Evolutionary conservation across 148 eudicot species (phyloP), one percentile per base, ranked within the genome.

Genomic region (Drosera capensis): DNA sequence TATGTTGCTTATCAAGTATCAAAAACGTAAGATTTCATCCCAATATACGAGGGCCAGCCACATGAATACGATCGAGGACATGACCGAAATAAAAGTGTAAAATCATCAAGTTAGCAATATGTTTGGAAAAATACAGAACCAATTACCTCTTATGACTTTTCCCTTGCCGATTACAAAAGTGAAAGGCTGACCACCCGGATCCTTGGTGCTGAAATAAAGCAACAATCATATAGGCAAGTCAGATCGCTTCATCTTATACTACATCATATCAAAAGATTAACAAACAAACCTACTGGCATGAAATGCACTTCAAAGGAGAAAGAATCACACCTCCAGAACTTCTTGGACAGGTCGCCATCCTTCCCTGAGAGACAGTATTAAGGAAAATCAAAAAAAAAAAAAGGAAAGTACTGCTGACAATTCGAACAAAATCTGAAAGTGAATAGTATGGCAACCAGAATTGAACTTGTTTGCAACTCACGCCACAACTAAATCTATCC

Each of bases 131-230:
- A 3, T 15, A 13, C 41, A 3, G n/a, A 39, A 17, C 14, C 37
- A 20, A 31, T 29, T 66, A 83, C 96, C 96, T 83, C 80, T 88
- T n/a, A 83, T 74, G 55, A 83, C 94, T 2, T 66, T 55, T 21
- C 92, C 86, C 57, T 62, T 50, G 50, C 96, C 96, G 54, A 88
- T 71, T 36, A 72, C 63, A 41, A 88, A 88, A 42, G 79, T 20
- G 70, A 88, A 88, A 6, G 94, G 83, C 66, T 70, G 21, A 56
- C 80, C 80, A 26, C 94, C 96, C 0, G 83, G 75, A 60, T 83
- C 94, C 79, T 83, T 88, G 21, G 94, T 88, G 71, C 96, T 83
- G 71, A 51, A 37, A 36, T 14, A 35, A 5, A 60, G 57, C 19
- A 24, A 14, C 56, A 12, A 5, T 1, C 15, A 8, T n/a, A 47